Evolutionary conservation across 768 basidiomycete species (phyloP).

Genomic region (Tricholoma bakamatsutake): DNA sequence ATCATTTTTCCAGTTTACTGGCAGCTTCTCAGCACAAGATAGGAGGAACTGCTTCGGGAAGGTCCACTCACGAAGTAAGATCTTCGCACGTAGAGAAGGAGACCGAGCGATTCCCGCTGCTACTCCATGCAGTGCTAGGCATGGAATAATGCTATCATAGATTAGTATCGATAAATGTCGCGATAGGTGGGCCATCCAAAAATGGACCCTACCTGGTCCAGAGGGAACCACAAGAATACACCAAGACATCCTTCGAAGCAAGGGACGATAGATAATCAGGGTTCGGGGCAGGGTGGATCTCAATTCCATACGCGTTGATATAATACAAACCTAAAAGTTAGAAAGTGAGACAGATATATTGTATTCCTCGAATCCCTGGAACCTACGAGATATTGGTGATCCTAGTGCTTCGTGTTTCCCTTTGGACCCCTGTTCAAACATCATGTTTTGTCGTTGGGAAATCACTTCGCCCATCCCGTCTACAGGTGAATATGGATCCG

Average conservation of each 20-base stretch:
- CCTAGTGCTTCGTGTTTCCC: conserved; percentile 48
- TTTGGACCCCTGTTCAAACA: conserved; percentile 56
- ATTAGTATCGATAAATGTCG: neutral
- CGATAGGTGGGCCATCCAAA: neutral
- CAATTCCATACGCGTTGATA: conserved; percentile 87
- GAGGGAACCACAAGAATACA: conserved; percentile 91
- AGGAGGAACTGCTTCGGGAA: neutral
- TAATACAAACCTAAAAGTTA: conserved; percentile 64
- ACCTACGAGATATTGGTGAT: conserved; percentile 60
- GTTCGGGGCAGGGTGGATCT: conserved; percentile 88
- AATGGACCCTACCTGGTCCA: conserved; percentile 72
- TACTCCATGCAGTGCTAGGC: conserved; percentile 79
- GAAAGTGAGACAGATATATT: conserved; percentile 3
- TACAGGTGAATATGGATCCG: conserved; percentile 35
- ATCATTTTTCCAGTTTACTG: conserved; percentile 87
- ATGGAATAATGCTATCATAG: conserved; percentile 65
- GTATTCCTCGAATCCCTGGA: neutral
- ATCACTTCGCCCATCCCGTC: conserved; percentile 50
- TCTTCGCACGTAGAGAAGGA: conserved; percentile 64
- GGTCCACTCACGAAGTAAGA: conserved; percentile 66
- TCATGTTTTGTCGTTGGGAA: conserved; percentile 50
- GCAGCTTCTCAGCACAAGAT: neutral
- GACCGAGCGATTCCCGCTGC: conserved; percentile 75
- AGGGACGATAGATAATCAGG: conserved; percentile 69
- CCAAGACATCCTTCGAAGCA: conserved; percentile 54